These are phyloP conservation scores for Dryadomyces quercus-mongolicae DNA, from an alignment of 2,329 filamentous ascomycete species.

Conservation along the genomic window DNA sequence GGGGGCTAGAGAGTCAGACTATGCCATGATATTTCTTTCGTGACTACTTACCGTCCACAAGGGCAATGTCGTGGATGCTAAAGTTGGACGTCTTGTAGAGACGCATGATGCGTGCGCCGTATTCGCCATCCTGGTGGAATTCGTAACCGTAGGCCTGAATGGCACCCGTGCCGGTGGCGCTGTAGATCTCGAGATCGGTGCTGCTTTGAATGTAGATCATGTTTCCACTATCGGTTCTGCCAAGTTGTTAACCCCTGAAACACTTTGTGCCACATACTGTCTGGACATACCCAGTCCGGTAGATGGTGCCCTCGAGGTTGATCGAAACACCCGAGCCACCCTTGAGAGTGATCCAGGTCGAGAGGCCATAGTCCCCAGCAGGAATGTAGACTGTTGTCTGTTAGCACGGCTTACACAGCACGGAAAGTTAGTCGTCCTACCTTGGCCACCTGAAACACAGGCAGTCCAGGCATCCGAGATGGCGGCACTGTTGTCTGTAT, in stretches of 20 bases:
- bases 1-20: conserved; percentile 3
- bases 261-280: too few species aligned
- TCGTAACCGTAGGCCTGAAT: conserved; percentile 37
- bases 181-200: conserved; percentile 36
- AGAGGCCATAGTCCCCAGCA: conserved; percentile 12
- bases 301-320: conserved; percentile 12
- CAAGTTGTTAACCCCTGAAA: too few species aligned
- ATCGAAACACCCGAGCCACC: conserved; percentile 9
- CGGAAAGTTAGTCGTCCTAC: too few species aligned
- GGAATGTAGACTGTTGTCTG: conserved; percentile 10
- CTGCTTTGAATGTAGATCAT: conserved; percentile 15
- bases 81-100: conserved; percentile 30
- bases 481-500: conserved; percentile 36
- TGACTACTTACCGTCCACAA: conserved; percentile 27
- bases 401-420: too few species aligned
- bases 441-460: conserved; percentile 33
- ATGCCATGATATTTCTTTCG: neutral
- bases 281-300: conserved; percentile 12
- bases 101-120: conserved; percentile 33
- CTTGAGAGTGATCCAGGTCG: conserved; percentile 12
- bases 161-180: conserved; percentile 27
- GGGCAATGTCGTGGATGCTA: conserved; percentile 33
- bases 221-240: conserved; percentile 11
- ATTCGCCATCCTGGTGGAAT: conserved; percentile 23
- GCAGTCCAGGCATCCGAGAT: conserved; percentile 34